Conservation (phyloP, 106 monocot genomes). For the Phalaenopsis equestris region DNA sequence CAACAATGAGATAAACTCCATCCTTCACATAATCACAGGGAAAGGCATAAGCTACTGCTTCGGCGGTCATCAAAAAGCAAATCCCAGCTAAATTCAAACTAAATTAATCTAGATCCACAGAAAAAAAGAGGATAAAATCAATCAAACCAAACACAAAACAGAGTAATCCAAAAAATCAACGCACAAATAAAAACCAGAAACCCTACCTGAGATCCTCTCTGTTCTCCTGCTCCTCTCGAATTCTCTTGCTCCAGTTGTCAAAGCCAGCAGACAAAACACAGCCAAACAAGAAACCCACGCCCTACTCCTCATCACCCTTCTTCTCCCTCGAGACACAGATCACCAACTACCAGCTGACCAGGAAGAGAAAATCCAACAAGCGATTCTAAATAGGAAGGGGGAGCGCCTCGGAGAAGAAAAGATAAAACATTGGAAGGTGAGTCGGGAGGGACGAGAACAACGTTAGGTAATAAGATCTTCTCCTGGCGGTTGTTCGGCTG, state of each 20-base stretch:
- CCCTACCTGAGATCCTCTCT: constrained; percentile 55
- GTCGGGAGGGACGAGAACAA: background rate
- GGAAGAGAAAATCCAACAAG: background rate
- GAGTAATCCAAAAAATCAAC: background rate
- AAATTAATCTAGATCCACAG: background rate
- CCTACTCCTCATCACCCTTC: background rate
- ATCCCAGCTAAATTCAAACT: background rate
- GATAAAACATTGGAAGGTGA: background rate
- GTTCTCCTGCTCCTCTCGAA: constrained; percentile 23
- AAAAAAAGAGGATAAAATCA: constrained; percentile 2
- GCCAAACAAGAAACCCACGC: background rate
- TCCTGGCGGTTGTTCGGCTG: too few species aligned
- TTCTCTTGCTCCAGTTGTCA: constrained; percentile 14
- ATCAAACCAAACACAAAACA: background rate
- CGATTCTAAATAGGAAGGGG: background rate
- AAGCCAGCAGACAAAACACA: background rate
- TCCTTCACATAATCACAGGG: background rate
- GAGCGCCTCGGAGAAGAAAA: background rate
- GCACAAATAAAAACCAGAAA: background rate
- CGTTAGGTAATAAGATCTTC: too few species aligned
- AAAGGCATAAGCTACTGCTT: background rate
- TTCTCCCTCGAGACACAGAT: background rate
- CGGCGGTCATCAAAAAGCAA: background rate
- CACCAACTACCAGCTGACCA: background rate
- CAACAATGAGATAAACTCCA: background rate